Evolutionary conservation across 192 early-diverging fungal genomes (phyloP), one percentile per base, ranked within the genome.

Genomic region (Chytriomyces hyalinus): DNA sequence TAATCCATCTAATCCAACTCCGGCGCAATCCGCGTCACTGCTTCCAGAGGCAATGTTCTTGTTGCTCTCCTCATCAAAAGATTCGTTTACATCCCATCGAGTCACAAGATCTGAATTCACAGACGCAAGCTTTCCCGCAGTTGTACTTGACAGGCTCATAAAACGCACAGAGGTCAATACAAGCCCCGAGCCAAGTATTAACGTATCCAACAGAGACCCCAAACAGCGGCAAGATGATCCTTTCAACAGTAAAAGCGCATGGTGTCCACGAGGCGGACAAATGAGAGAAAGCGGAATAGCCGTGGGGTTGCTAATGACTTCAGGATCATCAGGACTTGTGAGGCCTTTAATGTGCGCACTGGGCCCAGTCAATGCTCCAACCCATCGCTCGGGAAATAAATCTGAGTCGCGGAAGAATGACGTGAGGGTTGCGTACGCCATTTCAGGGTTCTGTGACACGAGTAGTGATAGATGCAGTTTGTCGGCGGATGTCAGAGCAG

Each of bases 341-440:
- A 17, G 67, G 13, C 15, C 15, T 3, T 13, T 28, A 13, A 50
- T 48, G 11, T 15, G 67, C 3, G 43, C n/a, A 11, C 36, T n/a
- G 5, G n/a, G 22, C 13, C 22, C 11, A 20, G 64, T 49, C 15
- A 3, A 17, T 11, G 67, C 48, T 15, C 44, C 28, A 10, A 47
- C 13, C 70, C 17, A 49, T 20, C 17, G 47, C 15, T 24, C n/a
- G 26, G 67, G 67, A 13, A 68, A 50, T 36, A 68, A 48, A 20
- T 73, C 72, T 15, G 49, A 17, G 28, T 71, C 70, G 13, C 70
- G 11, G 6, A 71, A 73, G 47, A 73, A 73, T 6, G 11, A 10
- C 17, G 72, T 73, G 43, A 73, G 26, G 4, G 61, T 73, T 4
- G 72, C 57, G n/a, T 73, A 73, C 7, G 59, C 24, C 61, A 61